Base-by-base conservation (phyloP, 208 protist species). In the Lotmaria passim region DNA sequence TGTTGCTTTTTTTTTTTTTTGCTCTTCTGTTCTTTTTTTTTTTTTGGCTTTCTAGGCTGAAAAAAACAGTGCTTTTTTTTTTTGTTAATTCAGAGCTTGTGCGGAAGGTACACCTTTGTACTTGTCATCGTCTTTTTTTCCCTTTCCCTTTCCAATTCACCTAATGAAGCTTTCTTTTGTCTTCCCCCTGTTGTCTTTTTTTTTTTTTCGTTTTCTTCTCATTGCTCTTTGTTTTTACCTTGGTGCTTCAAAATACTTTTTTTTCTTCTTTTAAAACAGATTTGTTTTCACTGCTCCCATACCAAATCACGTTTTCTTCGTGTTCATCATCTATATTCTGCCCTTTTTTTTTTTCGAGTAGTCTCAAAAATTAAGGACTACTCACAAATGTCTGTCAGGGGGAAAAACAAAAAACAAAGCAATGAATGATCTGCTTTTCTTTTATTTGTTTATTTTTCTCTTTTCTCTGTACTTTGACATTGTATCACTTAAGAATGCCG, bases 131-230 rank as follows among this genome's bases (percentile, higher is more conserved):
- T n/a, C 46, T 53, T 67, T 48, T 33, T 5, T 59, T 17, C 52
- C 36, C 36, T 12, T 67, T 53, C 70, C 46, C 24, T 58, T 64
- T 31, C 24, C n/a, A 52, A 52, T 21, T 2, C n/a, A n/a, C n/a
- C n/a, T n/a, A n/a, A n/a, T n/a, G n/a, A n/a, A n/a, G n/a, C n/a
- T n/a, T n/a, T n/a, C n/a, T n/a, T n/a, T n/a, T n/a, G n/a, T n/a
- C n/a, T n/a, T n/a, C n/a, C n/a, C n/a, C n/a, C 47, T 52, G 19
- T 26, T 5, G 19, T 30, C 21, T 30, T 8, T 12, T 23, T 10
- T 7, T 12, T 23, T 30, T 52, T 46, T 46, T 46, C 36, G 36
- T 41, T 41, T 14, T 39, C 44, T 43, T 30, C 28, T 39, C n/a
- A 8, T 39, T 43, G 7, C 28, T 39, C n/a, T 10, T 52, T 7